Base-by-base conservation (phyloP, 2,329 filamentous ascomycete genomes). In the Fusarium proliferatum region DNA sequence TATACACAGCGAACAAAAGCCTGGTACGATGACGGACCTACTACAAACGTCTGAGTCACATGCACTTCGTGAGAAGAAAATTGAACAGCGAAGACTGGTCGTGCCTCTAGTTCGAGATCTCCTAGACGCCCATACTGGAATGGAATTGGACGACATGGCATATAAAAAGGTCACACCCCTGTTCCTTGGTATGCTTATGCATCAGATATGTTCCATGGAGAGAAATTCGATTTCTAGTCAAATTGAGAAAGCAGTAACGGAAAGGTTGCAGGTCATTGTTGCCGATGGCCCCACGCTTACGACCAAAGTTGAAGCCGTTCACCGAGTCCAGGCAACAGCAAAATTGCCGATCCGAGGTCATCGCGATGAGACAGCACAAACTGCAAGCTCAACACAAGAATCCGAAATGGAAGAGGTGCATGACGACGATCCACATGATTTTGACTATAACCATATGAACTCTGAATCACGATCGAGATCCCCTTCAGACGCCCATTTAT, bases 181-280 rank as follows among this genome's bases (percentile, higher is more conserved):
- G 9, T 26, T 74, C 7, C 7, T 73, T 9, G 70, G 72, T 1
- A n/a, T 66, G 23, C 58, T 74, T 15, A 49, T 73, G 19, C 60
- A 68, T 6, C 53, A 60, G 7, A 66, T 74, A 5, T 49, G 53
- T 9, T 26, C 58, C 0, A 58, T 46, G 11, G 53, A 74, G 49
- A 59, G 70, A 2, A 21, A 49, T 2, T 33, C 16, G 1, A 38
- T 71, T 1, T 23, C 23, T 0, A 19, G 19, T 9, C 63, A 71
- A 16, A 23, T 74, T 4, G 61, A 71, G 2, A 49, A 64, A 1
- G 28, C 51, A 5, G 42, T 73, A 23, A 38, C 6, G 11, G 61
- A 72, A 2, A 72, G 38, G 26, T 16, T 70, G 2, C n/a, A 41
- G 6, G 36, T 6, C 6, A 19, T 72, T 39, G 6, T 21, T 2